Conservation (phyloP, 192 early-diverging fungal species). For the Umbelopsis sp. region DNA sequence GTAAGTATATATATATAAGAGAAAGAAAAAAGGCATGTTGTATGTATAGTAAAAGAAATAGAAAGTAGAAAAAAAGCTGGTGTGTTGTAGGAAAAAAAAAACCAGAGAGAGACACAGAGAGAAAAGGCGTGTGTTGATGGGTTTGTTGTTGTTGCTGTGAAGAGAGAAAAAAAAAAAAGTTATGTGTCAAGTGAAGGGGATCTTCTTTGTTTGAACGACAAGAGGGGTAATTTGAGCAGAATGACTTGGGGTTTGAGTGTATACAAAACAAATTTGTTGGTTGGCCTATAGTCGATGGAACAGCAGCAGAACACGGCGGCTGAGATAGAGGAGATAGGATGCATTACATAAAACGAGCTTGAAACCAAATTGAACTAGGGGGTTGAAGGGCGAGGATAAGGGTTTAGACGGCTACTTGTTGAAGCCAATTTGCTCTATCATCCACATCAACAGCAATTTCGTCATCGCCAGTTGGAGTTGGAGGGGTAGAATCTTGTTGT, state of each 20-base stretch:
- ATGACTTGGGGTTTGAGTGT: neutral
- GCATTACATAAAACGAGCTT: slow-evolving; percentile 19
- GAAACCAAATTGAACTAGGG: slow-evolving; percentile 14
- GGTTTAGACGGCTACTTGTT: slow-evolving; percentile 14
- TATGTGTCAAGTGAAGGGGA: slow-evolving; percentile 6
- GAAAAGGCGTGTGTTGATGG: too few relatives aligned
- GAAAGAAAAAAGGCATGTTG: slow-evolving; percentile 9
- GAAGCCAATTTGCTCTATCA: slow-evolving; percentile 19
- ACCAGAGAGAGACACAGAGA: too few relatives aligned
- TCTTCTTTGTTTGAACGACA: slow-evolving; percentile 17
- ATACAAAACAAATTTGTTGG: slow-evolving; percentile 12
- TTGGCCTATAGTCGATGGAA: neutral
- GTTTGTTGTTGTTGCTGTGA: neutral
- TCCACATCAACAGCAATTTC: slow-evolving; percentile 7
- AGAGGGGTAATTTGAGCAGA: slow-evolving; percentile 13
- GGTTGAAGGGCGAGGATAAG: neutral
- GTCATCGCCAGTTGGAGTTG: slow-evolving; percentile 10
- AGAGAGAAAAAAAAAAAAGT: neutral
- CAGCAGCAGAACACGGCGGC: neutral
- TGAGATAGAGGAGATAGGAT: slow-evolving; percentile 3
- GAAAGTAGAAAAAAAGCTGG: slow-evolving; percentile 8
- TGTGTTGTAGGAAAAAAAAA: too few relatives aligned
- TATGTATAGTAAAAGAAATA: slow-evolving; percentile 15
- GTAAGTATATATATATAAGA: neutral
- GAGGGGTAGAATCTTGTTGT: slow-evolving; percentile 11